Conservation (phyloP, 2,329 filamentous ascomycete species). For the Dendrostoma leiphaemia region DNA sequence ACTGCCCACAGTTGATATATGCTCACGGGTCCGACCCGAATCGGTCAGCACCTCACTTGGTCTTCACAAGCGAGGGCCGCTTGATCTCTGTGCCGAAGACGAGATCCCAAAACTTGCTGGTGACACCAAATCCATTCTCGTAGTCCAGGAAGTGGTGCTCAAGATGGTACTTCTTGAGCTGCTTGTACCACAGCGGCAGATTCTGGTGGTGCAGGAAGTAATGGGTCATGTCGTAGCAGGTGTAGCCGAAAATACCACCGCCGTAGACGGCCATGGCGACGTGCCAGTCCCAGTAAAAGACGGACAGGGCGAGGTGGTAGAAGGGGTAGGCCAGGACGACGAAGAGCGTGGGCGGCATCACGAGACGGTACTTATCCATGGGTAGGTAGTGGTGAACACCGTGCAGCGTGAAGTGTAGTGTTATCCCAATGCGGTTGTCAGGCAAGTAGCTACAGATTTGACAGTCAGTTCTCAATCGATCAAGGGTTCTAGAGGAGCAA, state of each 20-base stretch:
- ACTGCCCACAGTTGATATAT: not conserved
- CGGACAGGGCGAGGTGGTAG: conserved; percentile 80
- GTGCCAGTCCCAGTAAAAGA: conserved; percentile 86
- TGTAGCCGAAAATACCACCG: conserved; percentile 91
- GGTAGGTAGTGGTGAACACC: conserved; percentile 97
- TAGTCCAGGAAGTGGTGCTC: conserved; percentile 98
- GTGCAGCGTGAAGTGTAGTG: conserved; percentile 88
- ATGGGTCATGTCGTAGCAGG: conserved; percentile 95
- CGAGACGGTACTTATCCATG: conserved; percentile 97
- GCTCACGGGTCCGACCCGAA: not conserved
- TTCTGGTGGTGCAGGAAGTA: conserved; percentile 98
- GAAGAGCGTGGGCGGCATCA: conserved; percentile 94
- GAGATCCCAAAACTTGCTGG: conserved; percentile 91
- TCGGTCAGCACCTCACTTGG: conserved; percentile 23
- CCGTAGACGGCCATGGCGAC: conserved; percentile 76
- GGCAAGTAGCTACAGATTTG: conserved; percentile 67
- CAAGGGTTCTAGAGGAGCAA: conserved; percentile 20
- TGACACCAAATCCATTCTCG: conserved; percentile 95
- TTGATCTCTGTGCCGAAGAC: conserved; percentile 85
- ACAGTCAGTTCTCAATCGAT: not conserved
- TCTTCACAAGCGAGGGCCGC: conserved; percentile 32
- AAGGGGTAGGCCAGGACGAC: conserved; percentile 80
- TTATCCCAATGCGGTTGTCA: conserved; percentile 85
- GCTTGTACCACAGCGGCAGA: conserved; percentile 84
- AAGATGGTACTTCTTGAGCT: conserved; percentile 95